Evolutionary conservation across 2,329 filamentous ascomycete species (phyloP), one percentile per base, ranked within the genome.

Genomic region (Fonsecaea erecta): DNA sequence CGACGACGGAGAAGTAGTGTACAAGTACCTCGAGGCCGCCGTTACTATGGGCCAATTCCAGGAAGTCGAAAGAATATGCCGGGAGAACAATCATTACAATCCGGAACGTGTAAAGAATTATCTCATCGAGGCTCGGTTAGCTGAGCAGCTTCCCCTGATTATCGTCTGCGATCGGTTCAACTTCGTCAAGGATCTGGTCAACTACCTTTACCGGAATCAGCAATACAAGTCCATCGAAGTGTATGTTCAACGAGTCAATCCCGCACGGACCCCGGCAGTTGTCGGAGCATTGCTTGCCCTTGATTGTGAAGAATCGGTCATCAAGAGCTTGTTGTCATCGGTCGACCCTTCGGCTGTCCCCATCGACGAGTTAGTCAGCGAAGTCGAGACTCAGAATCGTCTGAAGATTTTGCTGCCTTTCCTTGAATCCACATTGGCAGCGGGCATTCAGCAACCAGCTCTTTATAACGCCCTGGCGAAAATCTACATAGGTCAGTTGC

Each of bases 81-180:
- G 96, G 67, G 95, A 99, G 78, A 96, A 90, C 84, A 93, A 90
- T 77, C 85, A 86, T 75, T 94, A 93, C 80, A 94, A 97, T 77
- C 86, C 93, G 0, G 93, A 97, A 79, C 96, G 97, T 84, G 92
- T 97, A 64, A 97, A 97, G 85, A 99, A 99, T 83, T 99, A 98
- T 86, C 83, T 99, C 68, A 99, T 99, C 82, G 96, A 99, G 77
- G 94, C 95, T 61, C 90, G 89, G 71, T 84, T 99, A 52, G 88
- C 90, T 1, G 95, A 99, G 78, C 94, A 97, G 81, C 85, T 99
- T 51, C 95, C 95, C 51, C 83, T 99, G 61, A 99, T 99, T 80
- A 97, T 98, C 73, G 93, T 99, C 65, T 99, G 96, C 80, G 95
- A 99, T 76, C 92, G 94, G n/a, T 97, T 96, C 86, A 96, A 98